Percentiles rank a stretch among this genome's conserved stretches.
phyloP scores from a whole-genome alignment of 257 asterid species.

The Nicotiana otophora region DNA sequence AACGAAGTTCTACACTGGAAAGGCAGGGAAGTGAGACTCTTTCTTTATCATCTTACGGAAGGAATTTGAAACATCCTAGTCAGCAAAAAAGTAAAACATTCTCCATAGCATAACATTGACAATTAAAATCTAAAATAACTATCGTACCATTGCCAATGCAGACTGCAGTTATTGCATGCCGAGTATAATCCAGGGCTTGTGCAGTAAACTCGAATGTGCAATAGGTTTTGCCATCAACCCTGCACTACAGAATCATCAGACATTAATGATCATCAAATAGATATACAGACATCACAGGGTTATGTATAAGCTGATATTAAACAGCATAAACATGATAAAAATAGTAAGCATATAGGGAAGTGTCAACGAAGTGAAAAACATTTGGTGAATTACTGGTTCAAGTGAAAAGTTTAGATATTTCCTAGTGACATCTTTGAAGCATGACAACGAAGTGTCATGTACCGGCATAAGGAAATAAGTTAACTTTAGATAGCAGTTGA shows the following conservation, averaged over 20 bases:
- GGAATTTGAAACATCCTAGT: neutral
- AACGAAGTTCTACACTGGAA: neutral
- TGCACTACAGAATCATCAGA: conserved; percentile 46
- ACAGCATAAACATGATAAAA: too few relatives aligned
- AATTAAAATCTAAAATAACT: neutral
- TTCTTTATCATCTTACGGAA: neutral
- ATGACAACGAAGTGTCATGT: neutral
- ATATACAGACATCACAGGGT: too few relatives aligned
- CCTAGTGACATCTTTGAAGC: neutral
- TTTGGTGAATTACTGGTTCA: neutral
- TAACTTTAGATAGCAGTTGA: neutral
- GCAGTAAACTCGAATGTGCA: conserved; percentile 74
- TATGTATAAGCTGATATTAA: too few relatives aligned
- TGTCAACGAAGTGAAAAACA: too few relatives aligned
- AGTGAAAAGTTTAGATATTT: neutral
- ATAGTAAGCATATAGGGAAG: too few relatives aligned
- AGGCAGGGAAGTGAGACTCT: neutral
- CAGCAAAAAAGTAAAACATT: neutral
- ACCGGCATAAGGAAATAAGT: neutral
- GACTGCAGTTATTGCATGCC: conserved; percentile 81
- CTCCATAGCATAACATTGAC: neutral
- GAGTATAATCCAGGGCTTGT: conserved; percentile 74
- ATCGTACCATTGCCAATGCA: conserved; percentile 72
- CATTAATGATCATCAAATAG: conserved; percentile 12
- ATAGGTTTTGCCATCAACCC: conserved; percentile 64